Conservation (phyloP, 1,284 basidiomycete genomes). For the Ganoderma lucidum region DNA sequence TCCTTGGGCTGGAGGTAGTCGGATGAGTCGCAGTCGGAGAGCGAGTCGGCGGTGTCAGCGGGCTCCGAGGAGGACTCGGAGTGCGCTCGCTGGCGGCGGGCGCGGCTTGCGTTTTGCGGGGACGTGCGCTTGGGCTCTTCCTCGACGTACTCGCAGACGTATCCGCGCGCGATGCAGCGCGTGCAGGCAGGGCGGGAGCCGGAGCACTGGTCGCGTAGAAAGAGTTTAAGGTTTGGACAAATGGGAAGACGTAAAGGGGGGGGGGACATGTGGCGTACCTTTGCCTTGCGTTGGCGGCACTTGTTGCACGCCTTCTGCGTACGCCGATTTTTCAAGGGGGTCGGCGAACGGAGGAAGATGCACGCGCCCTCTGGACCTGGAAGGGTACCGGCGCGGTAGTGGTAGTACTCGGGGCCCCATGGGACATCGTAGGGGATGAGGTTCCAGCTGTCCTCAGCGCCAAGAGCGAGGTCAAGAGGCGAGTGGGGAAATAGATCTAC, state of each 20-base stretch:
- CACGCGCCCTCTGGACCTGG: conserved; percentile 51
- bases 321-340: conserved; percentile 49
- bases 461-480: conserved; percentile 27
- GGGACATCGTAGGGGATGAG: conserved; percentile 52
- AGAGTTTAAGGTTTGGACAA: neutral
- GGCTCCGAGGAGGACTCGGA: conserved; percentile 24
- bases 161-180: conserved; percentile 49
- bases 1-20: conserved; percentile 29
- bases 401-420: conserved; percentile 49
- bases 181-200: conserved; percentile 49
- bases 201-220: conserved; percentile 45
- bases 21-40: conserved; percentile 20
- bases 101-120: conserved; percentile 10
- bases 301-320: conserved; percentile 53
- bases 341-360: conserved; percentile 52
- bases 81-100: conserved; percentile 26
- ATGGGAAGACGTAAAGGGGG: conserved; percentile 4
- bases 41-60: conserved; percentile 19
- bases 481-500: conserved; percentile 24
- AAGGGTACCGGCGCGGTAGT: conserved; percentile 47
- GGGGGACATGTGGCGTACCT: conserved; percentile 39
- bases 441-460: conserved; percentile 47
- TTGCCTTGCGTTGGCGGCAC: conserved; percentile 55
- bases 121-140: conserved; percentile 25
- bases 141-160: conserved; percentile 49